These are phyloP conservation scores for Metarhizium brunneum DNA, from an alignment of 2,329 filamentous ascomycete species.

Conservation along the genomic window DNA sequence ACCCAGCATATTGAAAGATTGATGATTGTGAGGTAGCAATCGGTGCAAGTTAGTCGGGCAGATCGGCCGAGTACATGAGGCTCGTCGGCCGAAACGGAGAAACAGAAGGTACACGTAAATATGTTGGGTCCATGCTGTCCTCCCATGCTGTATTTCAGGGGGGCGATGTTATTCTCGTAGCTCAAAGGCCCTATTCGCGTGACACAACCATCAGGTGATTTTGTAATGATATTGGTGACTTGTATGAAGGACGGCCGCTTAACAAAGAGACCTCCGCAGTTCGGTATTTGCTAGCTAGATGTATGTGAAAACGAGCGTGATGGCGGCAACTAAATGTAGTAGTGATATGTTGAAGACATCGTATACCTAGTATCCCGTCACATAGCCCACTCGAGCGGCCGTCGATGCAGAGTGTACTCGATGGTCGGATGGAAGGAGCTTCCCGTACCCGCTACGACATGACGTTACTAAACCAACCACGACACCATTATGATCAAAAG, in stretches of 20 bases:
- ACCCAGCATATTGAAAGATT: constrained; percentile 49
- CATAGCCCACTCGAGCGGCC: neutral
- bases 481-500: neutral
- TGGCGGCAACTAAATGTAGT: neutral
- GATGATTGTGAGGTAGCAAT: constrained; percentile 38
- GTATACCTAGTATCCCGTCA: neutral
- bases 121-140: constrained; percentile 5
- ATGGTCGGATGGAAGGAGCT: neutral
- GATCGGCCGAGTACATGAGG: constrained; percentile 34
- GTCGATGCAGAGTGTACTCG: neutral
- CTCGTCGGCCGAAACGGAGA: constrained; percentile 26
- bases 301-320: neutral
- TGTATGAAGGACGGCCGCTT: neutral
- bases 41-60: constrained; percentile 37
- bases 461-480: neutral
- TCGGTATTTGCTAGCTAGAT: neutral
- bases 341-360: neutral
- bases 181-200: neutral
- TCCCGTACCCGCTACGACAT: neutral
- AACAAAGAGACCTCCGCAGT: neutral
- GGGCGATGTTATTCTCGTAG: neutral
- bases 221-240: neutral
- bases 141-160: neutral
- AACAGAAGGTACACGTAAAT: constrained; percentile 50
- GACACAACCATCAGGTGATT: neutral